Evolutionary conservation across 2,329 filamentous ascomycete genomes (phyloP), one percentile per base, ranked within the genome.

Genomic region (Neoscytalidium dimidiatum): DNA sequence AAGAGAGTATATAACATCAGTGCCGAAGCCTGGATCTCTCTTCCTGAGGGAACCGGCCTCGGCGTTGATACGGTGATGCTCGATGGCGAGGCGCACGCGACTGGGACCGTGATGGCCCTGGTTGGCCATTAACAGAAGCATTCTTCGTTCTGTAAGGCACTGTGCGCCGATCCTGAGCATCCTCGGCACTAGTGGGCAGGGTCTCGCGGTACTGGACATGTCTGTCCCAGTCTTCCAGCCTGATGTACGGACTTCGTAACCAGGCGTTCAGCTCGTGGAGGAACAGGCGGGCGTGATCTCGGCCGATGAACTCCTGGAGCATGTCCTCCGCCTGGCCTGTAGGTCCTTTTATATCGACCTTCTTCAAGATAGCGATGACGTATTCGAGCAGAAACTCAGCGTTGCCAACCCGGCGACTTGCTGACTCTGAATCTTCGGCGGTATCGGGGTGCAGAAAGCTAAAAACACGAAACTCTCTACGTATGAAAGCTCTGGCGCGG

Each of bases 331-430:
- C 92, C 70, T 91, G 87, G 0, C 92, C 93, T 43, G 85, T 85
- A 67, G 90, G 92, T 3, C 88, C 91, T 77, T 92, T 92, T 4
- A 94, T 83, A 72, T 97, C 92, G 17, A 95, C 87, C 0, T 88
- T 92, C 74, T 92, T 94, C 66, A 97, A 79, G 23, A 97, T 90
- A 9, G 90, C 90, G 44, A 97, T 79, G 62, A 96, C 87, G 74
- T 96, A 97, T 72, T 96, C 92, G 9, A 97, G 84, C 11, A 97
- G 77, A 67, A 94, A 96, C 72, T 96, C 93, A 7, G 90, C 86
- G 71, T 94, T 94, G 69, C 86, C 89, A 4, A 84, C 84, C 44
- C 86, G 79, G 41, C 84, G 79, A 56, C 73, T 75, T 8, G 73
- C 75, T 19, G 73, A 72, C 2, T 70, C 65, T 3, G 61, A 70